These are phyloP conservation scores for Acephala macrosclerotiorum DNA, from an alignment of 2,329 filamentous ascomycete species.

Conservation along the genomic window DNA sequence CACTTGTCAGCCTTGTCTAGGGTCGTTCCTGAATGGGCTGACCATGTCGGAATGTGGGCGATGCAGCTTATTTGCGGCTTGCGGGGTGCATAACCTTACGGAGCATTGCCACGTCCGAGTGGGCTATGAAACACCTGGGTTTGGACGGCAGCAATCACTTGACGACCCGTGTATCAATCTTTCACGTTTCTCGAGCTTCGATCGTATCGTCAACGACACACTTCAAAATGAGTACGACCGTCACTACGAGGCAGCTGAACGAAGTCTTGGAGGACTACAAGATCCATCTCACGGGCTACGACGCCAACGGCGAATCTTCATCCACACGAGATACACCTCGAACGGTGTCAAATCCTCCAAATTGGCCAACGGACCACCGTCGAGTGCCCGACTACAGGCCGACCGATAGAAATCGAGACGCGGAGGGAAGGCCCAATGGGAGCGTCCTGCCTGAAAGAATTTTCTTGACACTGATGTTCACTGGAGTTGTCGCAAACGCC, in stretches of 20 bases:
- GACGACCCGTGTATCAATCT: background rate
- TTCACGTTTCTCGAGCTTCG: background rate
- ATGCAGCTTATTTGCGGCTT: background rate
- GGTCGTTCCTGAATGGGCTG: background rate
- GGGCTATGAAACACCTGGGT: background rate
- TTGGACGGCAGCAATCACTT: background rate
- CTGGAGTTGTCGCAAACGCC: conserved; percentile 53
- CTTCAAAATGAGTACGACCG: conserved; percentile 24
- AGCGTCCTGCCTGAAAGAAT: conserved; percentile 52
- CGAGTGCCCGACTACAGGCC: conserved; percentile 56
- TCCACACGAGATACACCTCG: background rate
- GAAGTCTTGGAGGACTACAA: conserved; percentile 54
- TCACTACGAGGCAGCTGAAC: conserved; percentile 44
- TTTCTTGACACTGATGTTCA: conserved; percentile 59
- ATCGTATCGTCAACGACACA: background rate
- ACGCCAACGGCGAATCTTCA: conserved; percentile 17
- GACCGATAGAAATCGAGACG: conserved; percentile 51
- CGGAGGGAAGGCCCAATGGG: conserved; percentile 51
- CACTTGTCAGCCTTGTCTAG: background rate
- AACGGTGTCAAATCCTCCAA: conserved; percentile 40
- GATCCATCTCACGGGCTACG: conserved; percentile 50
- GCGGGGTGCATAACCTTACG: too few species aligned
- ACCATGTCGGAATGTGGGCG: conserved; percentile 5
- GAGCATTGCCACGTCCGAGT: background rate
- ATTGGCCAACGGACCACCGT: conserved; percentile 56